Conservation (phyloP, 2,329 filamentous ascomycete species). For the Balansia obtecta region DNA sequence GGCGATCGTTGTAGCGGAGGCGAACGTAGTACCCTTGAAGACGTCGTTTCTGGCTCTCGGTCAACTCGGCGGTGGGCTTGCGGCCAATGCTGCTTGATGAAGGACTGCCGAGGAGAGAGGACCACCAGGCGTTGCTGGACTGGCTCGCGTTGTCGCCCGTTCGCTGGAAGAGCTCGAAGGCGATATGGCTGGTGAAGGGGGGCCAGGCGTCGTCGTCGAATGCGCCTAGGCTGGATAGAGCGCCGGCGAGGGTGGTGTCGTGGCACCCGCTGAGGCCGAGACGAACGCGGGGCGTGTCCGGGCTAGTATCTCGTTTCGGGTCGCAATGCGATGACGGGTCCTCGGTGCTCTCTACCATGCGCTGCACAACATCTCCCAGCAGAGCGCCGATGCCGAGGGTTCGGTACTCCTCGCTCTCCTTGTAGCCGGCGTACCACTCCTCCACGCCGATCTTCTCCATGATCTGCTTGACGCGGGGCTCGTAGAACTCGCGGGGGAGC, state of each 20-base stretch:
- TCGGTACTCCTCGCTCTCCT: conserved; percentile 78
- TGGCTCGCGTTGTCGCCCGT: conserved; percentile 17
- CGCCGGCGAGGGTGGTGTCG: conserved; percentile 79
- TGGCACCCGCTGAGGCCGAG: conserved; percentile 80
- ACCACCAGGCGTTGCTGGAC: conserved; percentile 12
- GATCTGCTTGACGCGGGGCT: conserved; percentile 54
- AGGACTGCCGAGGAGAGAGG: conserved; percentile 16
- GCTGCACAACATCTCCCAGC: conserved; percentile 68
- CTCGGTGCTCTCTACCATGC: conserved; percentile 58
- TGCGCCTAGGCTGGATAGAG: conserved; percentile 67
- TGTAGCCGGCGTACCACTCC: conserved; percentile 87
- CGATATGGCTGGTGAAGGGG: conserved; percentile 84
- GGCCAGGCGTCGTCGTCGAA: conserved; percentile 70
- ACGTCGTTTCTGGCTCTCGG: conserved; percentile 40
- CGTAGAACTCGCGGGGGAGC: conserved; percentile 80
- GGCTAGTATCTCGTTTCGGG: conserved; percentile 18
- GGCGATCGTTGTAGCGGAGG: conserved; percentile 78
- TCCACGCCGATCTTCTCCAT: conserved; percentile 69
- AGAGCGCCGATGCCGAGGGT: conserved; percentile 74
- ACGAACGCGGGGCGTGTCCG: conserved; percentile 38
- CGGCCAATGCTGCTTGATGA: conserved; percentile 42
- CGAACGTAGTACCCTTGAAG: conserved; percentile 77
- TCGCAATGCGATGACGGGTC: conserved; percentile 39
- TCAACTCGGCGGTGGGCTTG: conserved; percentile 43
- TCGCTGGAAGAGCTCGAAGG: conserved; percentile 75